Conservation (phyloP, 768 basidiomycete species). For the Leucosporidium scottii region DNA sequence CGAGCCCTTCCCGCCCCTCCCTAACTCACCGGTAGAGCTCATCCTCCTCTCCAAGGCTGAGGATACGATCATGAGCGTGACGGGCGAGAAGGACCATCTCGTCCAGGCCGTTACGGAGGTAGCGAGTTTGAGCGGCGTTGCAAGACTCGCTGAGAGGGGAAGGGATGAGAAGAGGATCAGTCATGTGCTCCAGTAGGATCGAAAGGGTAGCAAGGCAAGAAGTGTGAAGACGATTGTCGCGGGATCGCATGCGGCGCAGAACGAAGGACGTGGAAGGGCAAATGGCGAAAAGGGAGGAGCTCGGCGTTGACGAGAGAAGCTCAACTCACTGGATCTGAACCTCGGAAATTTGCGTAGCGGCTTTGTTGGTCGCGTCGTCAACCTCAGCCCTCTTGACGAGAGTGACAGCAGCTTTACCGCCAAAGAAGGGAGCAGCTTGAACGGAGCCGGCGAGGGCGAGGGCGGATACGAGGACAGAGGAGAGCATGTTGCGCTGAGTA, state of each 20-base stretch:
- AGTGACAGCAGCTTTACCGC: background rate
- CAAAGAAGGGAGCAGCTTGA: conserved; percentile 21
- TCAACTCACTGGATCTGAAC: conserved; percentile 21
- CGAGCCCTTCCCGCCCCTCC: no score
- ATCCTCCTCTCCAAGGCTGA: conserved; percentile 15
- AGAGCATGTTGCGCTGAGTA: conserved; percentile 3
- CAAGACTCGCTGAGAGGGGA: conserved; percentile 23
- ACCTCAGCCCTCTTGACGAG: conserved; percentile 9
- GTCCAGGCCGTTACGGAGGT: conserved; percentile 21
- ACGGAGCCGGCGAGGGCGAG: conserved; percentile 9
- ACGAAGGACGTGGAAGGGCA: no score
- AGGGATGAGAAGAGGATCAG: no score
- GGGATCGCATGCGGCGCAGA: no score
- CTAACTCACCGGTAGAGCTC: conserved; percentile 4
- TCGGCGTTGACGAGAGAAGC: background rate
- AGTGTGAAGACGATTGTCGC: no score
- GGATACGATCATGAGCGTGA: conserved; percentile 23
- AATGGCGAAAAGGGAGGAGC: no score
- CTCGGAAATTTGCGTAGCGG: background rate
- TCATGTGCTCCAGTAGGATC: no score
- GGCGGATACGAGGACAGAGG: conserved; percentile 4
- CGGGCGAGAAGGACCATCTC: conserved; percentile 20
- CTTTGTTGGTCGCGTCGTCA: background rate
- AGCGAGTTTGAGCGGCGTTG: conserved; percentile 10
- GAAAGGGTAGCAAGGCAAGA: no score